Percentiles rank a stretch among this genome's conserved stretches.
Conservation (phyloP, 2,329 filamentous ascomycete species). For the Raffaelea albimanens region DNA sequence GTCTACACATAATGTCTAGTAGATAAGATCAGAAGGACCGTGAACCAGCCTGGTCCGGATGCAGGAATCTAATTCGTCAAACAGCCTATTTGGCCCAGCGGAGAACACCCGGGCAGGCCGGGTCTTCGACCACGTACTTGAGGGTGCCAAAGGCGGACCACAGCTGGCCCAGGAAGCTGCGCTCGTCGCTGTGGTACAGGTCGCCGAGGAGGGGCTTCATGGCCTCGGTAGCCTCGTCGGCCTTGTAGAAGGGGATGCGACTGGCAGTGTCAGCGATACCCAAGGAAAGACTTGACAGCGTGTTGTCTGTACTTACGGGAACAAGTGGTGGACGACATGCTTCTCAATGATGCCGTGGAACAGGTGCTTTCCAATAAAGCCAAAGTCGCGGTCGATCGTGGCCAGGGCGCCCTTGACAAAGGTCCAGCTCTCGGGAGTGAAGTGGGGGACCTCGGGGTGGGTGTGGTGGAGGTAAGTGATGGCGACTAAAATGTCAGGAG, state of each 20-base stretch:
- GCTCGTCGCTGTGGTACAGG: conserved; percentile 77
- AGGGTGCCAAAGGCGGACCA: conserved; percentile 36
- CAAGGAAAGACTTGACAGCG: not conserved
- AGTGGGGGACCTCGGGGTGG: conserved; percentile 86
- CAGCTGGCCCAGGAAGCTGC: conserved; percentile 33
- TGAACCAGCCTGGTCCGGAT: too few species aligned
- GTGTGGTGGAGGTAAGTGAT: conserved; percentile 97
- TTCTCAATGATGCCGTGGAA: conserved; percentile 95
- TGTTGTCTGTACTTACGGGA: conserved; percentile 37
- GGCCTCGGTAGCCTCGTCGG: conserved; percentile 15
- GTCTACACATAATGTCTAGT: too few species aligned
- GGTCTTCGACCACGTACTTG: conserved; percentile 36
- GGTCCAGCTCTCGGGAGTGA: conserved; percentile 75
- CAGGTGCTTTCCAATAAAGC: conserved; percentile 80
- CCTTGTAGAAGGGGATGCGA: conserved; percentile 56
- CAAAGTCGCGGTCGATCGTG: conserved; percentile 93
- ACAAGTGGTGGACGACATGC: conserved; percentile 92
- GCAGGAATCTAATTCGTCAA: too few species aligned
- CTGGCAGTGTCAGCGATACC: conserved; percentile 41
- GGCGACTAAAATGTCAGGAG: conserved; percentile 50
- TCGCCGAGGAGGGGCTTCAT: conserved; percentile 78
- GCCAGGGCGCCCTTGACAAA: conserved; percentile 86
- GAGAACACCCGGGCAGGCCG: conserved; percentile 24
- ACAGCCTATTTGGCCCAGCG: conserved; percentile 21
- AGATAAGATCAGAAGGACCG: too few species aligned